Evolutionary conservation across 805 yeast species (phyloP).

Genomic region (Alloascoidea hylecoeti): DNA sequence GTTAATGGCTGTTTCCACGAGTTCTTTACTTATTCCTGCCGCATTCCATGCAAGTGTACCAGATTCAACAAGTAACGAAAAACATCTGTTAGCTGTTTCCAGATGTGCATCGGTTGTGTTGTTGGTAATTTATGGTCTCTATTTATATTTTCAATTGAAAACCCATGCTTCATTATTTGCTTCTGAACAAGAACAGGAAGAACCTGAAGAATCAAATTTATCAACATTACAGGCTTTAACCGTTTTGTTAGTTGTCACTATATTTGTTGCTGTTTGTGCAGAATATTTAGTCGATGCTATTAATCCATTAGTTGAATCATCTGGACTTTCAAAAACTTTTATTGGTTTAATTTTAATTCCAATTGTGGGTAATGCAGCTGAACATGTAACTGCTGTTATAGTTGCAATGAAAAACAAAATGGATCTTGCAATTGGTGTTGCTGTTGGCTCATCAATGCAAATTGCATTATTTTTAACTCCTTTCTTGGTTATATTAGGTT

Average conservation of each 20-base stretch:
- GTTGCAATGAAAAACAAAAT: slow-evolving; percentile 94
- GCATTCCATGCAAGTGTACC: slow-evolving; percentile 83
- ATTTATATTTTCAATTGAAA: slow-evolving; percentile 74
- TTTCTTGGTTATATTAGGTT: slow-evolving; percentile 87
- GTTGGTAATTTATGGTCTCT: slow-evolving; percentile 62
- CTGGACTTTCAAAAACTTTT: slow-evolving; percentile 88
- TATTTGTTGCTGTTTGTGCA: slow-evolving; percentile 80
- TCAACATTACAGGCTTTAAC: slow-evolving; percentile 37
- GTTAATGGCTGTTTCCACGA: slow-evolving; percentile 78
- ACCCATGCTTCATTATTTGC: slow-evolving; percentile 77
- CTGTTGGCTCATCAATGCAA: slow-evolving; percentile 91
- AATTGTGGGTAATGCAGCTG: slow-evolving; percentile 97
- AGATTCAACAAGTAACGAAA: slow-evolving; percentile 21
- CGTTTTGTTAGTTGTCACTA: slow-evolving; percentile 47
- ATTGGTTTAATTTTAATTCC: slow-evolving; percentile 91
- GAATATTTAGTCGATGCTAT: slow-evolving; percentile 90
- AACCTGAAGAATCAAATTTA: slow-evolving; percentile 26
- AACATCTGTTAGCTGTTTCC: slow-evolving; percentile 54
- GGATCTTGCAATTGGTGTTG: slow-evolving; percentile 96
- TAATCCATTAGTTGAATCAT: slow-evolving; percentile 69
- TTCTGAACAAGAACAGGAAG: slow-evolving; percentile 24
- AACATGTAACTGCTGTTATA: slow-evolving; percentile 91
- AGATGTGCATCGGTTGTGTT: slow-evolving; percentile 78
- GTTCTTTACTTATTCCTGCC: slow-evolving; percentile 86
- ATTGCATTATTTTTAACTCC: slow-evolving; percentile 94